These are phyloP conservation scores for Pulicaria dysenterica DNA, from an alignment of 129 eudicot genomes.

Conservation along the genomic window DNA sequence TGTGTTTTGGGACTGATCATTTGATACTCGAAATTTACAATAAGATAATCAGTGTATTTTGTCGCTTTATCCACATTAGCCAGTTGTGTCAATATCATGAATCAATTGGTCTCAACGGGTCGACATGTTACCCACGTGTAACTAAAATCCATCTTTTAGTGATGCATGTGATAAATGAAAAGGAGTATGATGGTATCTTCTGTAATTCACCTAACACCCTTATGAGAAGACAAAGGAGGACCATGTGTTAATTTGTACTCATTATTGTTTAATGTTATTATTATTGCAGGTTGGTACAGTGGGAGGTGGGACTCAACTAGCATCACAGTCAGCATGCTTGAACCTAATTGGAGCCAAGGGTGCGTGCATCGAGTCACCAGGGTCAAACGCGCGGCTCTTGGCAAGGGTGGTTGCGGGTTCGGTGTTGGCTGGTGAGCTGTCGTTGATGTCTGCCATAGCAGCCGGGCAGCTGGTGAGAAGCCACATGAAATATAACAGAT, in stretches of 20 bases:
- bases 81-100: too few relatives aligned
- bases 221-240: too few relatives aligned
- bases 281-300: constrained; percentile 64
- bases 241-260: background rate
- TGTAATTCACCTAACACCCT: too few relatives aligned
- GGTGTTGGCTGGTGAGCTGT: constrained; percentile 76
- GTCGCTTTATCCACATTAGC: too few relatives aligned
- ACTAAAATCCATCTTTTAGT: too few relatives aligned
- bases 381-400: constrained; percentile 57
- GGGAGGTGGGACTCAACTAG: constrained; percentile 77
- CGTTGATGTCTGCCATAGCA: constrained; percentile 78
- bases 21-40: background rate
- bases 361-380: constrained; percentile 57
- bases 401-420: constrained; percentile 72
- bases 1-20: background rate
- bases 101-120: too few relatives aligned
- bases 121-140: too few relatives aligned
- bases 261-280: too few relatives aligned
- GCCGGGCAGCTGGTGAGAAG: constrained; percentile 76
- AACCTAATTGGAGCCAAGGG: constrained; percentile 76
- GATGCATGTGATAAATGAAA: too few relatives aligned
- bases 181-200: too few relatives aligned
- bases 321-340: constrained; percentile 75
- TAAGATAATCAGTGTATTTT: too few relatives aligned
- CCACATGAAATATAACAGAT: constrained; percentile 85